Percentiles rank a stretch among this genome's conserved stretches.
These are phyloP conservation scores for Globisporangium abappressorium DNA, from an alignment of 352 stramenopile species.

Conservation along the genomic window DNA sequence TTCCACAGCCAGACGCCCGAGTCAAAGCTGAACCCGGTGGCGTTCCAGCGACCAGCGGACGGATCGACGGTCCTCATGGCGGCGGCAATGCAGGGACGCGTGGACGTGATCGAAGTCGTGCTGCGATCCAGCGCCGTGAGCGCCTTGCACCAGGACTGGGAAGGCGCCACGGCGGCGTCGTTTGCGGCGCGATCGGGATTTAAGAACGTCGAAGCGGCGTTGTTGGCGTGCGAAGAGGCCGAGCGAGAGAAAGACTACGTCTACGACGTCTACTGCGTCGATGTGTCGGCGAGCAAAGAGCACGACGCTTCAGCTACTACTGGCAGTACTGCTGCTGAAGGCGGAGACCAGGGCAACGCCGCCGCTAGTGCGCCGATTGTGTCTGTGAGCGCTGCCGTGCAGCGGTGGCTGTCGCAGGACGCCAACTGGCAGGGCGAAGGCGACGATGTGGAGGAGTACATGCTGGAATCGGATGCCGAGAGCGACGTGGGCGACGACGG, in stretches of 20 bases:
- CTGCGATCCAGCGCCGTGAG: constrained; percentile 43
- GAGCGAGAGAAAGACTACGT: constrained; percentile 81
- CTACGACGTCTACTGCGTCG: constrained; percentile 85
- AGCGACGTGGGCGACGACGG: constrained; percentile 66
- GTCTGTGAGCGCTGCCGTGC: constrained; percentile 72
- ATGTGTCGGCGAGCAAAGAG: constrained; percentile 47
- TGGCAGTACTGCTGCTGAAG: constrained; percentile 4
- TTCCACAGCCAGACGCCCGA: constrained; percentile 41
- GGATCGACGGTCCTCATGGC: constrained; percentile 78
- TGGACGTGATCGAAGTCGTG: constrained; percentile 75
- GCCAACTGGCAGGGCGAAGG: constrained; percentile 31
- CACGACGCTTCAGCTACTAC: constrained; percentile 11
- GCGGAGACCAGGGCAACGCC: constrained; percentile 10
- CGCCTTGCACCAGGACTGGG: constrained; percentile 65
- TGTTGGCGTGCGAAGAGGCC: constrained; percentile 70
- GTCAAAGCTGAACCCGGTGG: constrained; percentile 32
- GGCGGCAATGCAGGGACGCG: constrained; percentile 64
- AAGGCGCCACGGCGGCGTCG: constrained; percentile 43
- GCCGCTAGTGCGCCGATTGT: constrained; percentile 42
- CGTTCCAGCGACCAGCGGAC: constrained; percentile 74
- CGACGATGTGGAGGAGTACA: constrained; percentile 68
- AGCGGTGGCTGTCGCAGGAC: constrained; percentile 76
- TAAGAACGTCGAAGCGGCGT: constrained; percentile 50
- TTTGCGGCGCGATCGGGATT: constrained; percentile 64
- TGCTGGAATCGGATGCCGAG: constrained; percentile 76